Evolutionary conservation across 1,139 yeast genomes (phyloP).

Genomic region (Casaregolazyma suthepensis): DNA sequence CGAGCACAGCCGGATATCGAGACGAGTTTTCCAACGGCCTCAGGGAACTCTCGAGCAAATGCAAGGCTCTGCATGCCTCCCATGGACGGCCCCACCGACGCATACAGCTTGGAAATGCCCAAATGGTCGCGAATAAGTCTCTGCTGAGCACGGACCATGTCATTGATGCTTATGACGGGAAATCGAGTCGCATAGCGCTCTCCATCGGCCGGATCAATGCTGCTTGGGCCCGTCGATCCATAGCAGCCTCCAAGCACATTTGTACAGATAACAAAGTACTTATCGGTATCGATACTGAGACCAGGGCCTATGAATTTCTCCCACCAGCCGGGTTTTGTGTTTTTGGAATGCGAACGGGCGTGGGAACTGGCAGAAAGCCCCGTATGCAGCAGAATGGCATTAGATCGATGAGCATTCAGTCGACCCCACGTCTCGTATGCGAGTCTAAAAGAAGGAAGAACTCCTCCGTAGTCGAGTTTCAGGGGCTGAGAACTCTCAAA

Average conservation of each 20-base stretch:
- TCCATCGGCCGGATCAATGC: conserved; percentile 67
- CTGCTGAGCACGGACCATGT: conserved; percentile 87
- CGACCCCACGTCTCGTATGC: conserved; percentile 94
- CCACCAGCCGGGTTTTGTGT: conserved; percentile 90
- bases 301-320: conserved; percentile 88
- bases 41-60: conserved; percentile 77
- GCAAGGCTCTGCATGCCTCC: conserved; percentile 97
- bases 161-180: conserved; percentile 80
- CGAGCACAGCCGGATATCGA: conserved; percentile 88
- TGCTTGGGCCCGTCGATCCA: conserved; percentile 92
- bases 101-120: conserved; percentile 58
- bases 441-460: conserved; percentile 62
- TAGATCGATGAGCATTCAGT: conserved; percentile 54
- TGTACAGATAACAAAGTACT: conserved; percentile 78
- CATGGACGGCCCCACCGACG: conserved; percentile 89
- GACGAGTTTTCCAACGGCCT: conserved; percentile 62
- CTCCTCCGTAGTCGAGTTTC: conserved; percentile 76
- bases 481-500: conserved; percentile 55
- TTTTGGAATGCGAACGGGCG: conserved; percentile 76
- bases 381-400: conserved; percentile 77
- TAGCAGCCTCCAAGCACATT: conserved; percentile 92
- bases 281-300: conserved; percentile 69
- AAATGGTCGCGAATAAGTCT: conserved; percentile 56
- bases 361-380: conserved; percentile 93
- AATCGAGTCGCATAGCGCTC: conserved; percentile 77